Base-by-base conservation (phyloP, 1,284 basidiomycete genomes). In the Laetiporus sulphureus region DNA sequence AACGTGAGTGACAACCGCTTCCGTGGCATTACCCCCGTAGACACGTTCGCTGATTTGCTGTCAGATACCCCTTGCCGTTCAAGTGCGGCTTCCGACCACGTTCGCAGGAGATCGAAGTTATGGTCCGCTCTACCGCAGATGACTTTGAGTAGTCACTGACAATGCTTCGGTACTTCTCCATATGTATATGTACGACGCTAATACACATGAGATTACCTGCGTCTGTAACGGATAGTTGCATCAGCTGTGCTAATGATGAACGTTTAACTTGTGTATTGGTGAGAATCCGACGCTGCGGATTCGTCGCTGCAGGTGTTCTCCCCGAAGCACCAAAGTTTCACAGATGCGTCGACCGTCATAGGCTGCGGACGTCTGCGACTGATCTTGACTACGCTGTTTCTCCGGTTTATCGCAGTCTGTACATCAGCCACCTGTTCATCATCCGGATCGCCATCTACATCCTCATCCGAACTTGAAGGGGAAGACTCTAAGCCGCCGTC, bases 1-100 rank as follows among this genome's bases (percentile, higher is more conserved):
- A 18, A 64, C 46, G 66, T 75, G 42, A 60, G 72, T 60, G 49
- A 58, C 54, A 55, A n/a, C n/a, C n/a, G n/a, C 27, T 22, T 2
- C 22, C 6, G 19, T n/a, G 8, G 15, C 19, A 30, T 21, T 24
- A 21, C 10, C 29, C 18, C 15, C 21, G 29, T 10, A 32, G 6
- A 6, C 31, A 16, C 2, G 16, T 21, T 7, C 36, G 38, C 46
- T 32, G 45, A 41, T 25, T 7, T 18, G n/a, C 13, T 36, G 18
- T 12, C 30, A 57, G 58, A 15, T 57, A 60, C 47, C 58, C 57
- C 8, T 19, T 45, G 19, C 51, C 57, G 3, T 60, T 59, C 47
- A 49, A 54, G 25, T 59, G 53, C 42, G 38, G 34, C 4, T 54
- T 59, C 44, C 55, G 54, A 40, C 51, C 56, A 10, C 51, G 57